Evolutionary conservation across 2,329 filamentous ascomycete genomes (phyloP), one percentile per base, ranked within the genome.

Genomic region (Eurotiales sp.): DNA sequence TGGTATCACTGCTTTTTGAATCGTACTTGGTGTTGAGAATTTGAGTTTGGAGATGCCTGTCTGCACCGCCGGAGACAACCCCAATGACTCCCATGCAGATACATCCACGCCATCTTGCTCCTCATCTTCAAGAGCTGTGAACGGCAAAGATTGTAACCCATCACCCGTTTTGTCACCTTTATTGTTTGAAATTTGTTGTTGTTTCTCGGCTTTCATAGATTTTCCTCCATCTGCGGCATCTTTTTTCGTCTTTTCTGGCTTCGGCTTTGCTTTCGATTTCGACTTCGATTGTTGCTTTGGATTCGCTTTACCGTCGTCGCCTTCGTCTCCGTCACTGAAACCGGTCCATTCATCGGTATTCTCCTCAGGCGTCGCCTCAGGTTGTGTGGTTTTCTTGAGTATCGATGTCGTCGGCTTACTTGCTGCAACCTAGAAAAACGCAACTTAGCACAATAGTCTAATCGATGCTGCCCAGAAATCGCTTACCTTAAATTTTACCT

Each of bases 1-100:
- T 0, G 93, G 91, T 59, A 99, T 95, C 1, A 88, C 78, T 29
- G 83, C 78, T 17, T 77, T 72, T 67, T 99, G 93, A 52, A 99
- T 96, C 0, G 80, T 72, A 0, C 91, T 96, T 1, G 93, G 93
- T 53, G 82, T 84, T 4, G 79, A 66, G 65, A 97, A 97, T 52
- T 86, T 87, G 55, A 97, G 76, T 59, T 84, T 87, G 2, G 89
- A 85, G 27, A 99, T 74, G 14, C 89, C 83, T 1, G 84, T 83
- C 15, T 96, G 73, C 0, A 88, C 80, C 46, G 82, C 77, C 0
- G 86, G 76, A 1, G 88, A 92, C 2, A 99, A 75, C 4, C 85
- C 81, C 30, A 99, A 72, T 7, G 80, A 72, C 52, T 82, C 77
- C 93, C 93, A 99, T 23, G 82, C 85, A 12, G 88, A 88, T 47